These are phyloP conservation scores for Trapa incisa DNA, from an alignment of 345 rosid species.

Conservation along the genomic window DNA sequence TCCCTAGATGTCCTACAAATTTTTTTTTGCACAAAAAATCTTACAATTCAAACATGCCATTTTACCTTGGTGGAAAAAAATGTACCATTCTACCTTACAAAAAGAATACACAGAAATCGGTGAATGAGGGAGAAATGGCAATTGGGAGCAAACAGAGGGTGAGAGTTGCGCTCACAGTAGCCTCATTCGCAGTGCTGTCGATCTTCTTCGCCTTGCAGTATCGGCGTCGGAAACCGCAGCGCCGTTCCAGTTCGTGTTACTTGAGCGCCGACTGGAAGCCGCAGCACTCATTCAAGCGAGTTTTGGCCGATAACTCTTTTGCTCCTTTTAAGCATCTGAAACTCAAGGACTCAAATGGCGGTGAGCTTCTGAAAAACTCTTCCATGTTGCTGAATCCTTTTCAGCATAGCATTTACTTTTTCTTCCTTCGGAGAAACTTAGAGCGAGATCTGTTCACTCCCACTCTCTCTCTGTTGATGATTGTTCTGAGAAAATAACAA, in stretches of 20 bases:
- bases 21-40: no score
- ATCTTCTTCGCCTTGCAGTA: constrained; percentile 27
- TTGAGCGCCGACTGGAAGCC: constrained; percentile 59
- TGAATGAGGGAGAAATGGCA: constrained; percentile 16
- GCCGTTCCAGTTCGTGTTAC: constrained; percentile 37
- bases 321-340: constrained; percentile 64
- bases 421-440: no score
- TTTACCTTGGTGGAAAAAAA: no score
- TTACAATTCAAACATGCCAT: no score
- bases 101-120: not conserved
- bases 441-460: not conserved
- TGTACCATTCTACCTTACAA: not conserved
- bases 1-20: no score
- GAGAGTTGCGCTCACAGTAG: constrained; percentile 29
- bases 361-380: constrained; percentile 8
- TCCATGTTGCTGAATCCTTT: not conserved
- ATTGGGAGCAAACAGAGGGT: constrained; percentile 21
- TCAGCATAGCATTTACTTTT: no score
- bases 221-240: constrained; percentile 31
- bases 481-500: not conserved
- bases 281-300: constrained; percentile 56
- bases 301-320: constrained; percentile 77
- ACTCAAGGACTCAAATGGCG: constrained; percentile 9
- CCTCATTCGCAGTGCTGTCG: constrained; percentile 40
- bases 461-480: not conserved